Evolutionary conservation across 2,329 filamentous ascomycete genomes (phyloP), one percentile per base, ranked within the genome.

Genomic region (Aspergillus proliferans): DNA sequence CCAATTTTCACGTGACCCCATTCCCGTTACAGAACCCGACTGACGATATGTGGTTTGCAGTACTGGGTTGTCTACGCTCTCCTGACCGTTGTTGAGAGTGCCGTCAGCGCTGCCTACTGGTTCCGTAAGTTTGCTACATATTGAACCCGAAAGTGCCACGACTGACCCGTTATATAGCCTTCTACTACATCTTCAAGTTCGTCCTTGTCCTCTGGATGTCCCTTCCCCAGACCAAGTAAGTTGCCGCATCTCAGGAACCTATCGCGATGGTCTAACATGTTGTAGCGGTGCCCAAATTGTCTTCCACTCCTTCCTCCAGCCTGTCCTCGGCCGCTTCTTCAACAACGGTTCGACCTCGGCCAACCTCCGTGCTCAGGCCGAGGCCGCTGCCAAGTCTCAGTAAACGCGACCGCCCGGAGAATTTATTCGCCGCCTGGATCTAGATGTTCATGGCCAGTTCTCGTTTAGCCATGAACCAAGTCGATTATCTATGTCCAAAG

Each of bases 171-270:
- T 21, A 68, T 55, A 22, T 49, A 76, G 74, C 93, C 68, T 98
- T 98, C 79, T 98, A 98, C 86, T 98, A 88, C 76, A 92, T 91
- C 70, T 97, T 98, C 87, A 98, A 98, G 83, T 96, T 98, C 70
- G 78, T 94, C 68, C 87, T 97, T 71, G 81, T 97, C 64, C 85
- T 98, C 71, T 98, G 93, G 93, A 90, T 98, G 77, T 85, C 92
- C 62, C 89, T 98, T 66, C 93, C 93, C 71, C 82, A 88, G 73
- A 96, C 94, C 79, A 79, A 80, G 92, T 96, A 85, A 70, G 86
- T 30, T 55, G 24, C 68, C 56, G 12, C 9, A 14, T n/a, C 9
- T 4, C 26, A 30, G 26, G 10, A 22, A 21, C 9, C 15, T 19
- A 30, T 19, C 19, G n/a, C 22, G 15, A 4, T 44, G 22, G 14